Conservation (phyloP, 1,139 yeast genomes). For the Pichia cactophila region DNA sequence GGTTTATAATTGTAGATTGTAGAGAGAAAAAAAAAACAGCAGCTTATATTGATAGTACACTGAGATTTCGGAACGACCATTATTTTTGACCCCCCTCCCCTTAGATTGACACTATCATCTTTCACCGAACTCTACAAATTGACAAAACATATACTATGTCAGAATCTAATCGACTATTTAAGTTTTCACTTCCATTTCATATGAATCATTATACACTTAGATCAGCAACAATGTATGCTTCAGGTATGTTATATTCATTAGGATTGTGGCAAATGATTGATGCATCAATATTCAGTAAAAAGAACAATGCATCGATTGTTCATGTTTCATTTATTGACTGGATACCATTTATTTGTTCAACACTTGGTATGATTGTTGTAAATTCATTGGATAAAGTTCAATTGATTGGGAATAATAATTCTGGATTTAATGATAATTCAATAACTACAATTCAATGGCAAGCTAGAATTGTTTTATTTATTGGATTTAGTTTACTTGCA, state of each 20-base stretch:
- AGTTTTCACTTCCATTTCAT: slow-evolving; percentile 45
- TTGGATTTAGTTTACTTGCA: slow-evolving; percentile 88
- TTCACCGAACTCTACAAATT: too few species aligned
- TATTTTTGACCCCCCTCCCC: too few species aligned
- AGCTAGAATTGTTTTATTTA: slow-evolving; percentile 79
- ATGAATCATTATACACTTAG: slow-evolving; percentile 61
- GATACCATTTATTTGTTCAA: slow-evolving; percentile 87
- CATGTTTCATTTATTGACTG: slow-evolving; percentile 91
- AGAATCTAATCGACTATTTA: slow-evolving; percentile 33
- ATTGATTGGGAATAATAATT: slow-evolving; percentile 43
- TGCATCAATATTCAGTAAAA: slow-evolving; percentile 77
- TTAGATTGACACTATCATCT: too few species aligned
- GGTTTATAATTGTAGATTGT: neutral
- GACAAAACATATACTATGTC: slow-evolving; percentile 2
- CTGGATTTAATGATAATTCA: slow-evolving; percentile 26
- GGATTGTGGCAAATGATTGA: slow-evolving; percentile 90
- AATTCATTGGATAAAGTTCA: slow-evolving; percentile 85
- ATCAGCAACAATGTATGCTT: slow-evolving; percentile 63
- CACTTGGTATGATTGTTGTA: slow-evolving; percentile 86
- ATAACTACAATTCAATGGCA: slow-evolving; percentile 72
- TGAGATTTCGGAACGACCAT: too few species aligned
- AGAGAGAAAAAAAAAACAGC: too few species aligned
- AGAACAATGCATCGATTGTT: slow-evolving; percentile 75
- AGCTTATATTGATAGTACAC: too few species aligned
- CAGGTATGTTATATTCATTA: slow-evolving; percentile 74